phyloP scores from a whole-genome alignment of 2,329 filamentous ascomycete species.

The Phialocephala sp. region DNA sequence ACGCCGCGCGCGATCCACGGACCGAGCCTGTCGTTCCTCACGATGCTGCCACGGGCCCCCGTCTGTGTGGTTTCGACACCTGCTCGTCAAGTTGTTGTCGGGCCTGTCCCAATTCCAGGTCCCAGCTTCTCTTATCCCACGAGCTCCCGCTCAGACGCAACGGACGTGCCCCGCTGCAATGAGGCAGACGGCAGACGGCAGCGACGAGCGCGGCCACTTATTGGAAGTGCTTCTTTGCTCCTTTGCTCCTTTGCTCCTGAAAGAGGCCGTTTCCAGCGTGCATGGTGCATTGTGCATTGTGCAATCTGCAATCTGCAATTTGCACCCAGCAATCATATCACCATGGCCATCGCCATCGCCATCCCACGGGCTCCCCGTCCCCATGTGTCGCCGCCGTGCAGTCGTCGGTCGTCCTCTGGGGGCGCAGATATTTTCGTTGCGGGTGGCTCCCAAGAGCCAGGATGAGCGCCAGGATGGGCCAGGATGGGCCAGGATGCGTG shows the following conservation, averaged over 20 bases:
- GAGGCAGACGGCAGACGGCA: background rate
- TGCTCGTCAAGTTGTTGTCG: background rate
- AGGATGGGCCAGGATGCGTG: background rate
- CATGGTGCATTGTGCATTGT: too few relatives aligned
- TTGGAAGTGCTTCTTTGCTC: background rate
- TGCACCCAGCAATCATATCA: too few relatives aligned
- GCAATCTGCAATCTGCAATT: too few relatives aligned
- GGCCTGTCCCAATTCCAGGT: background rate
- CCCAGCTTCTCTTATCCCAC: background rate
- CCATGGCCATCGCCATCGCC: too few relatives aligned
- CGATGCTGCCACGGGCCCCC: conserved; percentile 9
- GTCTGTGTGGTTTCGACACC: background rate
- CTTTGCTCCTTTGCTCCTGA: too few relatives aligned
- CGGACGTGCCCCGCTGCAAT: background rate
- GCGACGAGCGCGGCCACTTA: background rate
- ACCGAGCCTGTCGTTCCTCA: conserved; percentile 12
- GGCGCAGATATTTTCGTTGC: background rate
- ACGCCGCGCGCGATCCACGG: background rate
- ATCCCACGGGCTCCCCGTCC: too few relatives aligned
- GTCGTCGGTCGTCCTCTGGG: background rate
- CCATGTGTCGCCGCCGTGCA: background rate
- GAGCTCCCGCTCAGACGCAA: background rate
- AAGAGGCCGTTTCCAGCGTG: too few relatives aligned
- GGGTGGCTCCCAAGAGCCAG: background rate
- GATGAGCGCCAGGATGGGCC: background rate